Conservation (phyloP, 176 grass and related monocot species). For the Leersia perrieri region DNA sequence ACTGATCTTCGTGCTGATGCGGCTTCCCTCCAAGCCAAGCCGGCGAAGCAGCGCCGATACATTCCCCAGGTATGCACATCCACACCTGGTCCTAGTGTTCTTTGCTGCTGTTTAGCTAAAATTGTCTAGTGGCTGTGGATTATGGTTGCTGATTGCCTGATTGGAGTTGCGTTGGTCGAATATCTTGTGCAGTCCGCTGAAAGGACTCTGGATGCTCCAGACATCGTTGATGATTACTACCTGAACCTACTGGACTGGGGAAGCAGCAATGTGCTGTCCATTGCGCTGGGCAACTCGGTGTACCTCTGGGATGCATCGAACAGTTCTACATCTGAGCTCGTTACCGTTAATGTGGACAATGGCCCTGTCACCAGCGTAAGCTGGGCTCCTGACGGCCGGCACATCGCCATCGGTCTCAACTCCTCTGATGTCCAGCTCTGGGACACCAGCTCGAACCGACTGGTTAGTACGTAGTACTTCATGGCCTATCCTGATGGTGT, state of each 20-base stretch:
- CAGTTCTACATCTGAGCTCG: conserved; percentile 39
- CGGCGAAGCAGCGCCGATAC: conserved; percentile 39
- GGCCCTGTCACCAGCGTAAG: conserved; percentile 57
- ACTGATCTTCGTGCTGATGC: conserved; percentile 30
- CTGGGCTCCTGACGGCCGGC: conserved; percentile 56
- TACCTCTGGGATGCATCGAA: conserved; percentile 48
- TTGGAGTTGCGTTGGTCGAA: neutral
- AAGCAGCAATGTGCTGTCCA: conserved; percentile 55
- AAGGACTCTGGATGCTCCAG: conserved; percentile 52
- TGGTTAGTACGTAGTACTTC: conserved; percentile 47
- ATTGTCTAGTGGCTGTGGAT: neutral
- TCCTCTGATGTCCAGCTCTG: conserved; percentile 61
- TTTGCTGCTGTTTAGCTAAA: neutral
- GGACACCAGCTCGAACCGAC: conserved; percentile 42
- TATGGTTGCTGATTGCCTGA: conserved; percentile 18
- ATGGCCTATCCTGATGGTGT: neutral
- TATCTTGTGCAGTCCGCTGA: conserved; percentile 35
- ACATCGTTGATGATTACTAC: conserved; percentile 54
- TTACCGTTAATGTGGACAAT: conserved; percentile 34
- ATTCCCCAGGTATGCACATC: conserved; percentile 37
- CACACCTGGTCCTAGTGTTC: neutral
- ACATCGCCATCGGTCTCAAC: conserved; percentile 56
- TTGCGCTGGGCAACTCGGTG: conserved; percentile 47
- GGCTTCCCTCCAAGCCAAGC: conserved; percentile 32
- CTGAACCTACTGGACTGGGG: conserved; percentile 69